A percentile compares a stretch with the other conserved stretches of the same genome.
phyloP scores from a whole-genome alignment of 2,329 filamentous ascomycete species.

The Dryadomyces quercus-mongolicae region DNA sequence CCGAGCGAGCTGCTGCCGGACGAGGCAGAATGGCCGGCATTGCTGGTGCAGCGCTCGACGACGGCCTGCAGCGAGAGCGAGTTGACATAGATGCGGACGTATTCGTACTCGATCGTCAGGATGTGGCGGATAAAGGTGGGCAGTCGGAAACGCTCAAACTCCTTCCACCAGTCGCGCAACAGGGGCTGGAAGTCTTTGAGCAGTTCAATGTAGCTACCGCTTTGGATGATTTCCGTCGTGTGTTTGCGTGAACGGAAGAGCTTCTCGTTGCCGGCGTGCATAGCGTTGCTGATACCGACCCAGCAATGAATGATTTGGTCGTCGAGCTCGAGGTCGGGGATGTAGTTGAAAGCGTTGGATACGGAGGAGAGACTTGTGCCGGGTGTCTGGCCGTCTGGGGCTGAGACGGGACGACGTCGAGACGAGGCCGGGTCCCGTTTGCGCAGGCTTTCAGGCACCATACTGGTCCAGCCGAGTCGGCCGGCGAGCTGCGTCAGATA shows the following conservation, averaged over 20 bases:
- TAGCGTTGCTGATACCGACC: slow-evolving; percentile 84
- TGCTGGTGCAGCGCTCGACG: slow-evolving; percentile 79
- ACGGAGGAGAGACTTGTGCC: slow-evolving; percentile 45
- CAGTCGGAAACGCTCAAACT: slow-evolving; percentile 67
- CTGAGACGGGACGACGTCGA: slow-evolving; percentile 33
- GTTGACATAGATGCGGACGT: slow-evolving; percentile 89
- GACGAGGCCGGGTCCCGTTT: slow-evolving; percentile 45
- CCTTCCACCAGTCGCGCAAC: slow-evolving; percentile 64
- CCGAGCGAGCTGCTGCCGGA: slow-evolving; percentile 17
- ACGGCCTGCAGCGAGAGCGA: slow-evolving; percentile 89
- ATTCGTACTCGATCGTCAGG: slow-evolving; percentile 88
- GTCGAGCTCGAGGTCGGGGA: slow-evolving; percentile 53
- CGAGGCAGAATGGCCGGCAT: slow-evolving; percentile 38
- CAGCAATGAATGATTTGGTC: slow-evolving; percentile 75
- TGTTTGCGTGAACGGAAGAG: slow-evolving; percentile 80
- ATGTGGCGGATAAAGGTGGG: slow-evolving; percentile 60
- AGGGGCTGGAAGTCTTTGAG: slow-evolving; percentile 73
- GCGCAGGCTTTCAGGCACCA: slow-evolving; percentile 63
- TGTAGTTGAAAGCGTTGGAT: slow-evolving; percentile 51
- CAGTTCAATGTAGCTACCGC: slow-evolving; percentile 68
- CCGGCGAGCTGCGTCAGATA: slow-evolving; percentile 93
- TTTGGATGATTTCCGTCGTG: slow-evolving; percentile 81
- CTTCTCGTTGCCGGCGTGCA: slow-evolving; percentile 81
- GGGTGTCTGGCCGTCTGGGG: slow-evolving; percentile 39
- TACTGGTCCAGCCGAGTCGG: slow-evolving; percentile 81